Percentiles rank a stretch among this genome's conserved stretches.
Evolutionary conservation across 2,329 filamentous ascomycete genomes (phyloP).

Genomic region (Xylariaceae sp.): DNA sequence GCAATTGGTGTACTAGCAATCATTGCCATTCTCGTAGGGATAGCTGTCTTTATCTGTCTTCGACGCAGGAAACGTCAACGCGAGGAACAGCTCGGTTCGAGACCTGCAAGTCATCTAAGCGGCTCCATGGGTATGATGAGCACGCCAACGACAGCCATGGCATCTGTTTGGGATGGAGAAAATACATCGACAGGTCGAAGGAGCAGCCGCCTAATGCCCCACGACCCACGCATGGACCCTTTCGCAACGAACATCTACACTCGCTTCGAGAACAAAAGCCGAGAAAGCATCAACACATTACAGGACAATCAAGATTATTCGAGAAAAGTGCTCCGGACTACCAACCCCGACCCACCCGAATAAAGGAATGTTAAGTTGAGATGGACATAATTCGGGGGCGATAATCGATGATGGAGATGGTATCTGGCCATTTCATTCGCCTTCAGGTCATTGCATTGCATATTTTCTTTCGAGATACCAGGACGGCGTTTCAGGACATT

Average conservation of each 20-base stretch:
- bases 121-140: constrained; percentile 58
- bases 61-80: constrained; percentile 53
- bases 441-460: constrained; percentile 48
- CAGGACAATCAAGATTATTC: constrained; percentile 72
- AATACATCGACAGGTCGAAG: constrained; percentile 53
- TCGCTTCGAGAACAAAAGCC: constrained; percentile 61
- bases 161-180: constrained; percentile 47
- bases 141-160: constrained; percentile 54
- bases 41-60: constrained; percentile 52
- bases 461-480: constrained; percentile 52
- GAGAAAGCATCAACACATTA: constrained; percentile 68
- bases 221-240: constrained; percentile 69
- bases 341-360: constrained; percentile 63
- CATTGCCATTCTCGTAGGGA: constrained; percentile 33
- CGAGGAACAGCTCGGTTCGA: constrained; percentile 51
- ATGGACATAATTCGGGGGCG: constrained; percentile 24
- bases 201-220: constrained; percentile 61
- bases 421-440: constrained; percentile 30
- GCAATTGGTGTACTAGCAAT: constrained; percentile 41
- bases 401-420: constrained; percentile 45
- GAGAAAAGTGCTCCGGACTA: constrained; percentile 66
- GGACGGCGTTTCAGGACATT: constrained; percentile 48
- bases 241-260: constrained; percentile 64
- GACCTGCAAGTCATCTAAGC: constrained; percentile 55
- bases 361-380: constrained; percentile 25